Evolutionary conservation across 192 early-diverging fungal genomes (phyloP), one percentile per base, ranked within the genome.

Genomic region (Entomortierella parvispora): DNA sequence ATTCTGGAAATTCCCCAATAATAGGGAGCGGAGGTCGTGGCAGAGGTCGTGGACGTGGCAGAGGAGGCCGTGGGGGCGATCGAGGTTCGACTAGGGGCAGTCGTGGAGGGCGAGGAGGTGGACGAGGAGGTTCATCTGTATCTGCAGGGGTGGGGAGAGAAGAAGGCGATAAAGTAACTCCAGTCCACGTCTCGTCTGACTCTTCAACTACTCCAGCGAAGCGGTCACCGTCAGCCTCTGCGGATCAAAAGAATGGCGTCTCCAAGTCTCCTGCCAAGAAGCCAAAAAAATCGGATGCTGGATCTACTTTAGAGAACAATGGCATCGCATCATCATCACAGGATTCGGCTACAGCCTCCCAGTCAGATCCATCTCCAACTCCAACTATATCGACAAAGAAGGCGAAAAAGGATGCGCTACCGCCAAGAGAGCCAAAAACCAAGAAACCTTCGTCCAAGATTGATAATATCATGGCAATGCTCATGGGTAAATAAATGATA

Each of bases 381-480:
- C 11, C 29, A 40, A 32, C 40, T 58, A 12, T n/a, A 63, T 6
- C 32, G 28, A 12, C 61, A 12, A 25, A 5, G 12, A 62, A 62
- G 18, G 20, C 37, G 23, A 2, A 32, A 58, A 59, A 34, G 33
- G 49, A 40, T 3, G 5, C 53, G 22, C 25, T 48, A 3, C 69
- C 53, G 6, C 56, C 62, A 28, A 72, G 65, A 28, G 62, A 64
- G 46, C 54, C 48, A 18, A 76, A 68, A 34, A 25, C 43, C 23
- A 55, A 40, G 4, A 66, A 65, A 31, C 71, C 57, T 5, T 20
- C 33, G 29, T 62, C 64, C 22, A 76, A 76, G 25, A 44, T 76
- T 2, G 71, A 76, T 34, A 76, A 76, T 32, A 76, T 76, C 29
- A 76, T 76, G 71, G 71, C 71, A 10, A 67, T 76, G 32, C 59